Percentiles rank a stretch among this genome's conserved stretches.
Conservation (phyloP, 257 asterid genomes). For the Salvia miltiorrhiza region DNA sequence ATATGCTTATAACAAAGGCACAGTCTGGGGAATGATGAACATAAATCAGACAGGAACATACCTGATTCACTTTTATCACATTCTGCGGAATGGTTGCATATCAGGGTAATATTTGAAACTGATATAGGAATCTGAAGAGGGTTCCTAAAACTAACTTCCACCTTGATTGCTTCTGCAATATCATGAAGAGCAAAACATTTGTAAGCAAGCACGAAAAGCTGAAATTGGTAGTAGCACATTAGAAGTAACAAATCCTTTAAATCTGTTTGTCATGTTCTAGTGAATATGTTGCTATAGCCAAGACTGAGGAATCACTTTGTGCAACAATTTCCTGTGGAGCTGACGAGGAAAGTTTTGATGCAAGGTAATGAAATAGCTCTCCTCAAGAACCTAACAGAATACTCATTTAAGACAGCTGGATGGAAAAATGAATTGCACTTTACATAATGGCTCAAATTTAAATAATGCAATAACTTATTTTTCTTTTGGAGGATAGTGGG, state of each 20-base stretch:
- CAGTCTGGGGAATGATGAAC: constrained; percentile 5
- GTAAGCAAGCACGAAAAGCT: constrained; percentile 13
- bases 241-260: constrained; percentile 7
- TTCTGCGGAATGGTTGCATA: constrained; percentile 67
- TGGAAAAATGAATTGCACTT: background rate
- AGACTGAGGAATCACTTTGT: constrained; percentile 11
- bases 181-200: constrained; percentile 18
- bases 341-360: background rate
- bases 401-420: background rate
- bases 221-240: constrained; percentile 18
- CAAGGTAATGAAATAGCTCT: background rate
- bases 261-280: background rate
- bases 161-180: constrained; percentile 78
- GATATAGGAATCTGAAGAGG: constrained; percentile 95
- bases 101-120: constrained; percentile 63
- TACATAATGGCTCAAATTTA: no score
- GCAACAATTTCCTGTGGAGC: background rate
- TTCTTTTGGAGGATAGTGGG: no score
- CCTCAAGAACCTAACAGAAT: background rate
- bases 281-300: constrained; percentile 10
- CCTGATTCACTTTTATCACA: constrained; percentile 52
- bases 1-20: background rate
- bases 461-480: no score
- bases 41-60: constrained; percentile 25
- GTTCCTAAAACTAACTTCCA: constrained; percentile 70